A percentile compares a stretch with the other conserved stretches of the same genome.
These are phyloP conservation scores for Neurospora discreta DNA, from an alignment of 495 filamentous ascomycete species.

Conservation along the genomic window DNA sequence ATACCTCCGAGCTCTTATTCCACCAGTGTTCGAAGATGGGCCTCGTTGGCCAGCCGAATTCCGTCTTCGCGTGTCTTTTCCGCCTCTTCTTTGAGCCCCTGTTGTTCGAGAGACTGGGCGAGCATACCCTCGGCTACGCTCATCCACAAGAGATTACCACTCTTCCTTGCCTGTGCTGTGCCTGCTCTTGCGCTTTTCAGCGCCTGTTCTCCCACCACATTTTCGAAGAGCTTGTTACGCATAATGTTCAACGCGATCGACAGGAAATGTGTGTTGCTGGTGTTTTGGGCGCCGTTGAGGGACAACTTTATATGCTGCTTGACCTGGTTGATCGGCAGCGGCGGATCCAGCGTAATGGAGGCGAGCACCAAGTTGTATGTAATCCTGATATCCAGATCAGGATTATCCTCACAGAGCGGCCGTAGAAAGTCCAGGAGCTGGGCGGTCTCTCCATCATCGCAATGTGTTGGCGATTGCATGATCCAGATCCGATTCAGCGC, in stretches of 20 bases:
- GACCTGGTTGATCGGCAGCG: slow-evolving; percentile 50
- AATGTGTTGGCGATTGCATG: slow-evolving; percentile 51
- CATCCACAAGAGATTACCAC: slow-evolving; percentile 71
- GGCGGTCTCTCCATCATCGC: slow-evolving; percentile 35
- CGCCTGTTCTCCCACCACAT: slow-evolving; percentile 79
- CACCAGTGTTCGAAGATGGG: slow-evolving; percentile 13
- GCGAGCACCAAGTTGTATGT: slow-evolving; percentile 73
- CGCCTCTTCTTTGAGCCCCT: slow-evolving; percentile 58
- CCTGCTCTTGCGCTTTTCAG: slow-evolving; percentile 76
- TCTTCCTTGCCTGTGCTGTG: slow-evolving; percentile 60
- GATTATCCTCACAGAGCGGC: slow-evolving; percentile 53
- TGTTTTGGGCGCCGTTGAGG: slow-evolving; percentile 33
- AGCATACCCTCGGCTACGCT: slow-evolving; percentile 76
- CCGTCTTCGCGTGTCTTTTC: slow-evolving; percentile 18
- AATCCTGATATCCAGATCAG: slow-evolving; percentile 61
- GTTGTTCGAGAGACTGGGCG: slow-evolving; percentile 58
- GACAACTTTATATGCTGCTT: slow-evolving; percentile 66
- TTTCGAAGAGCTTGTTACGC: slow-evolving; percentile 73
- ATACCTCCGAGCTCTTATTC: neutral
- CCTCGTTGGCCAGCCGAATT: slow-evolving; percentile 21
- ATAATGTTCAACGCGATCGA: slow-evolving; percentile 78
- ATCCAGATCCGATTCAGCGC: slow-evolving; percentile 76
- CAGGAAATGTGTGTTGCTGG: slow-evolving; percentile 66
- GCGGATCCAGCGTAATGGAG: slow-evolving; percentile 45
- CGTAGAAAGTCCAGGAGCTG: slow-evolving; percentile 53